phyloP scores from a whole-genome alignment of 2,329 filamentous ascomycete genomes.

The Cordyceps javanica region DNA sequence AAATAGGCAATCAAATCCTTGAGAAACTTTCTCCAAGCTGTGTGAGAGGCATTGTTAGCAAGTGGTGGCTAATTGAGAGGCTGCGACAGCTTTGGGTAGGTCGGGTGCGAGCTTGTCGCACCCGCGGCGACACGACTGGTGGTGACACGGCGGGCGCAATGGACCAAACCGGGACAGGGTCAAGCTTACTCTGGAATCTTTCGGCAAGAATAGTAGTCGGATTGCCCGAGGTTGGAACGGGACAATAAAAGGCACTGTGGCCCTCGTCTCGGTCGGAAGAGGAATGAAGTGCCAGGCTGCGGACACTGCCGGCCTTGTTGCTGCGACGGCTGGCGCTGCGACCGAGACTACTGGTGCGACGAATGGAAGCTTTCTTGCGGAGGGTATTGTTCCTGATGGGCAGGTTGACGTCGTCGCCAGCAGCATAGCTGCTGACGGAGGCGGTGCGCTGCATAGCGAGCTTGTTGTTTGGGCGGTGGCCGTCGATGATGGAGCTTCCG shows the following conservation, averaged over 20 bases:
- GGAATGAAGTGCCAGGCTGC: constrained; percentile 69
- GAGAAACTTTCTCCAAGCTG: constrained; percentile 90
- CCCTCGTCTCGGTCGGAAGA: constrained; percentile 60
- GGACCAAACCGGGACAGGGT: not conserved
- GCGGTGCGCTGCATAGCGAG: constrained; percentile 52
- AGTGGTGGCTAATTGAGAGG: not conserved
- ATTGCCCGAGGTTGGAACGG: constrained; percentile 78
- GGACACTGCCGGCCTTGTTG: constrained; percentile 78
- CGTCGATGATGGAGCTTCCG: constrained; percentile 57
- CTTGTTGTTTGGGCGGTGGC: constrained; percentile 24
- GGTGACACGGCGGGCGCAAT: not conserved
- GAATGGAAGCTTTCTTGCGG: constrained; percentile 80
- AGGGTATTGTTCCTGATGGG: constrained; percentile 61
- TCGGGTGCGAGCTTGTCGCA: not conserved
- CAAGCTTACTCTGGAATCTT: constrained; percentile 72
- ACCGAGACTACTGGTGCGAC: constrained; percentile 66
- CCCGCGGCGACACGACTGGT: not conserved
- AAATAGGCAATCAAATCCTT: constrained; percentile 95
- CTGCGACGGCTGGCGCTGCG: constrained; percentile 76
- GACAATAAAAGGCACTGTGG: constrained; percentile 83
- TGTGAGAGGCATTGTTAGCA: constrained; percentile 11
- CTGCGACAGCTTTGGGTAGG: not conserved
- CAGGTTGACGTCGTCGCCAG: constrained; percentile 38
- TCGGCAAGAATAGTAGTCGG: constrained; percentile 84
- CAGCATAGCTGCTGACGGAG: constrained; percentile 50